Conservation (phyloP, 1,284 basidiomycete species). For the Ceratobasidium sp. region DNA sequence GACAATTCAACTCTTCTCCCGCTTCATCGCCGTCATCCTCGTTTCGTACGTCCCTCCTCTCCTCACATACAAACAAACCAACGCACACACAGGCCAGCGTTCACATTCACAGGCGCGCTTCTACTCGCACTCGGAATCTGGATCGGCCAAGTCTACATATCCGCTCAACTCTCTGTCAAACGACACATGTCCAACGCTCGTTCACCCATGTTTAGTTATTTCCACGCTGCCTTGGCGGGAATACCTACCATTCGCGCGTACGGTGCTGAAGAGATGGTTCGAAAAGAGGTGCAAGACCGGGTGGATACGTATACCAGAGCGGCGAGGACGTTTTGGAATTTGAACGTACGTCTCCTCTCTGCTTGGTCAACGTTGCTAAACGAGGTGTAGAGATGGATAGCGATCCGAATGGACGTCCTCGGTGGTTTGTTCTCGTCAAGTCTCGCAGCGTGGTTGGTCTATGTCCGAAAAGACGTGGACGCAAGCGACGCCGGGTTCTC, state of each 20-base stretch:
- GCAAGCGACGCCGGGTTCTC: conserved; percentile 44
- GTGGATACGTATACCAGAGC: conserved; percentile 44
- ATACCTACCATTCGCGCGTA: conserved; percentile 50
- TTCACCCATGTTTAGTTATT: conserved; percentile 60
- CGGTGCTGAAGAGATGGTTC: conserved; percentile 43
- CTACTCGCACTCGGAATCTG: conserved; percentile 57
- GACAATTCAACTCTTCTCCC: conserved; percentile 50
- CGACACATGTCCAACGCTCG: conserved; percentile 72
- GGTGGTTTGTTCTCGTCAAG: conserved; percentile 43
- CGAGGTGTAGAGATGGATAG: conserved; percentile 44
- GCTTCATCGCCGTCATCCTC: conserved; percentile 53
- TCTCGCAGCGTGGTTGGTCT: conserved; percentile 42
- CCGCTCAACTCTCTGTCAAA: conserved; percentile 75
- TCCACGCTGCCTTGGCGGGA: conserved; percentile 2
- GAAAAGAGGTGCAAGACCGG: conserved; percentile 39
- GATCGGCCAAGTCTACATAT: conserved; percentile 62
- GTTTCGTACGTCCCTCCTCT: conserved; percentile 44
- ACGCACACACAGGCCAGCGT: conserved; percentile 43
- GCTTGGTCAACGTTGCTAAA: background rate
- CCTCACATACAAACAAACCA: background rate
- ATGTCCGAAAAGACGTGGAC: background rate
- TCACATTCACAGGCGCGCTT: conserved; percentile 53
- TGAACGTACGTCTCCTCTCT: conserved; percentile 31
- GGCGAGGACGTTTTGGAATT: conserved; percentile 42
- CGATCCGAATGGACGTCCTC: conserved; percentile 42